Conservation (phyloP, 805 yeast species). For the Wickerhamiella nectarea region DNA sequence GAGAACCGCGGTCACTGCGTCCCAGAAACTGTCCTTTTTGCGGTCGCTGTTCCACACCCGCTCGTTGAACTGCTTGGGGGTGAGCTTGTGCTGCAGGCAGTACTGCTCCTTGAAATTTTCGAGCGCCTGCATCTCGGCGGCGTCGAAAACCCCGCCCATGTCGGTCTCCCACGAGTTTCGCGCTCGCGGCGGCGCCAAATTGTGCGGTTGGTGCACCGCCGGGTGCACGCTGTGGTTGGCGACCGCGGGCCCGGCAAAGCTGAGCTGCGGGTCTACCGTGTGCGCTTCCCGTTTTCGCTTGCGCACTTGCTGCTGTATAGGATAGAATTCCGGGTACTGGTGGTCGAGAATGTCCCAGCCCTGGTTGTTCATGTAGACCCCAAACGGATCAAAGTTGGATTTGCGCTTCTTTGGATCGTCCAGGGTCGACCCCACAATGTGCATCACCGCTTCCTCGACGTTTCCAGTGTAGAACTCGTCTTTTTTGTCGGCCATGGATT, state of each 20-base stretch:
- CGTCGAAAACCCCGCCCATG: background rate
- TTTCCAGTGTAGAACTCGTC: constrained; percentile 5
- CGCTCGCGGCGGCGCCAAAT: background rate
- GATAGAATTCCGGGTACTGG: constrained; percentile 3
- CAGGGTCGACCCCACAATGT: constrained; percentile 53
- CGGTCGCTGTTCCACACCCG: constrained; percentile 81
- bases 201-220: background rate
- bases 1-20: constrained; percentile 56
- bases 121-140: constrained; percentile 55
- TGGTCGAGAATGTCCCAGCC: constrained; percentile 7
- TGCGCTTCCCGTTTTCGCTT: background rate
- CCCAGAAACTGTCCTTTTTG: constrained; percentile 85
- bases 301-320: background rate
- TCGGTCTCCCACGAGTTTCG: background rate
- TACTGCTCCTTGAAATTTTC: constrained; percentile 62
- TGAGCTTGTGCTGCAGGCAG: constrained; percentile 46
- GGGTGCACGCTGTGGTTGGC: background rate
- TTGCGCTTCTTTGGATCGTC: constrained; percentile 22
- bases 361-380: constrained; percentile 8
- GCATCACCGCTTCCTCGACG: constrained; percentile 70
- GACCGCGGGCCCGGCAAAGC: background rate
- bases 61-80: constrained; percentile 58
- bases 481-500: background rate
- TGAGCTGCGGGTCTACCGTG: constrained; percentile 6
- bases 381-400: constrained; percentile 8